Evolutionary conservation across 305 asterid genomes (phyloP).

Genomic region (Fraxinus velutina): DNA sequence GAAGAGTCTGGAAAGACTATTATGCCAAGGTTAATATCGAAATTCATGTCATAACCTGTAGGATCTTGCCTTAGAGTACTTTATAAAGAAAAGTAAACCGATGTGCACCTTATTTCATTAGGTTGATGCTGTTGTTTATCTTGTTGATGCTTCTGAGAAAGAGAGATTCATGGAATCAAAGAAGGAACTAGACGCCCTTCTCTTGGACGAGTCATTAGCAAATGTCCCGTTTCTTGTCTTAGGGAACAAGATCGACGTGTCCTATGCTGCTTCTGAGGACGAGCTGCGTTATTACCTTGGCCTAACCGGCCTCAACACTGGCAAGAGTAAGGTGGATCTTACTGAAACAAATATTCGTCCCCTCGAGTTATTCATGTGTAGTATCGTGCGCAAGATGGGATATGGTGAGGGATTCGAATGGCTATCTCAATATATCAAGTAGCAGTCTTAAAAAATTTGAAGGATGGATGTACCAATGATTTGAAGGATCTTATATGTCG

Average conservation of each 20-base stretch:
- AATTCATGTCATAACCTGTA: neutral
- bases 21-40: conserved; percentile 41
- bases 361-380: conserved; percentile 53
- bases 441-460: neutral
- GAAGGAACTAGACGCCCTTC: conserved; percentile 50
- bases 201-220: conserved; percentile 36
- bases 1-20: conserved; percentile 58
- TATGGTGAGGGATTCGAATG: conserved; percentile 56
- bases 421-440: conserved; percentile 48
- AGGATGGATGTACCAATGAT: neutral
- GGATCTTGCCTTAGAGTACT: neutral
- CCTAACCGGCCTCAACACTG: conserved; percentile 42
- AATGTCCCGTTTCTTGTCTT: conserved; percentile 49
- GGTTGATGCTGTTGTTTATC: conserved; percentile 52
- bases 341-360: conserved; percentile 31
- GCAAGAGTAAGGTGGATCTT: conserved; percentile 36
- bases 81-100: neutral
- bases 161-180: conserved; percentile 49
- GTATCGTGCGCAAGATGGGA: conserved; percentile 58
- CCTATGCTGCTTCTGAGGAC: conserved; percentile 45
- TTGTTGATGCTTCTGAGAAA: conserved; percentile 47
- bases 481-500: neutral
- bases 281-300: conserved; percentile 44
- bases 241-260: conserved; percentile 47
- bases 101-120: neutral